Base-by-base conservation (phyloP, 2,329 filamentous ascomycete species). In the Didymella segeticola region DNA sequence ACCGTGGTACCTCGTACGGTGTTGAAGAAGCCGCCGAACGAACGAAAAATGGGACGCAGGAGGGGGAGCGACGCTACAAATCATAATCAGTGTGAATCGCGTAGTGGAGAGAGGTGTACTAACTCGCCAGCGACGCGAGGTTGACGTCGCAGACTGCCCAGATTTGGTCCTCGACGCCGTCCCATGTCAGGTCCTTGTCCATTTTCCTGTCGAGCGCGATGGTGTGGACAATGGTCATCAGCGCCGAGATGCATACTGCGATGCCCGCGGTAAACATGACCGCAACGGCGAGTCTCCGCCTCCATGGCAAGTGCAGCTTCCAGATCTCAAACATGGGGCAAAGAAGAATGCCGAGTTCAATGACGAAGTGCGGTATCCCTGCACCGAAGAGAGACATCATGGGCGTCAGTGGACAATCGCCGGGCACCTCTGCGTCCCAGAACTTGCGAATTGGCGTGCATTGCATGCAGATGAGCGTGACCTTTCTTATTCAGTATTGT, bases 121-220 rank as follows among this genome's bases (percentile, higher is more conserved):
- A 15, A 65, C 62, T 62, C 22, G 60, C 55, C 12, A 66, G 58
- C 5, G 52, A 59, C 8, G 64, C 63, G 4, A 67, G 52, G 20
- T 67, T 67, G 17, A 67, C 61, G 29, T 67, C 64, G 34, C 61
- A 66, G 3, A 66, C 64, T 10, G 61, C 61, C 60, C 63, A 64
- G n/a, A 66, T 66, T 34, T 63, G 61, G 37, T 64, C 60, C 20
- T 63, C 51, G 17, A 66, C 43, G 4, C 53, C 60, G 39, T 67
- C 58, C 54, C 53, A 67, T 5, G 62, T 66, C 8, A 67, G 53
- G n/a, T 66, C 64, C 10, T 38, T 47, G 20, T 56, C 29, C 4
- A 31, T 26, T 25, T 58, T 59, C 46, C 43, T 58, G 10, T 60
- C 48, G 6, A 67, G 50, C 4, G 46, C 33, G 2, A 59, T 42